Base-by-base conservation (phyloP, 1,139 yeast species). In the Taphrina deformans region DNA sequence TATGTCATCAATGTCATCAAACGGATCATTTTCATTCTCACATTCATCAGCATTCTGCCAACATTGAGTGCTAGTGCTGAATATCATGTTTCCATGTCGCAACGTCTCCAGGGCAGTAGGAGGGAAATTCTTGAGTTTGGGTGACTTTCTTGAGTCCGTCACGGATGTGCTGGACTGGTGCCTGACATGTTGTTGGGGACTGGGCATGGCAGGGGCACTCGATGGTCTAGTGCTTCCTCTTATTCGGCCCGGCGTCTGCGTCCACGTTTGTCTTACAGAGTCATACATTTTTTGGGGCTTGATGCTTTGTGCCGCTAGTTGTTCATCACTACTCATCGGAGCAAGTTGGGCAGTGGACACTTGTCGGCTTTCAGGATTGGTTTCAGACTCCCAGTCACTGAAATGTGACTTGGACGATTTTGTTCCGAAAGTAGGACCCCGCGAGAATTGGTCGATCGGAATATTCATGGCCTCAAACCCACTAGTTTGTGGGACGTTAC, bases 391-490 rank as follows among this genome's bases (percentile, higher is more conserved):
- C 63, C 63, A 59, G 21, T 59, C 63, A 23, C 63, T 59, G 44
- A 59, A 59, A 21, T 50, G 63, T 14, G 63, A 59, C 33, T 50
- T 59, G 31, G 56, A 21, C 18, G 55, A 46, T 18, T 29, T 38
- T 26, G 63, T 41, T 6, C 63, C 63, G 18, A 59, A 59, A 3
- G 33, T 41, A 18, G 63, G 29, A 3, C 16, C 56, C 9, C 10
- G 14, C 23, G 41, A 23, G 26, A 59, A 59, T 21, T 59, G 53
- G 21, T 59, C 63, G 12, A 50, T 55, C 2, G 63, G 56, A 9
- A 59, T 50, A 9, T 59, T 50, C 63, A 59, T 59, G 12, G 51
- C 63, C 35, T 59, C 63, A 29, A 59, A 59, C 3, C 63, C 63
- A 40, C 63, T 59, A 21, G 51, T 40, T 6, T 31, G 55, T 23